Base-by-base conservation (phyloP, 768 basidiomycete species). In the Dendrothele bispora region DNA sequence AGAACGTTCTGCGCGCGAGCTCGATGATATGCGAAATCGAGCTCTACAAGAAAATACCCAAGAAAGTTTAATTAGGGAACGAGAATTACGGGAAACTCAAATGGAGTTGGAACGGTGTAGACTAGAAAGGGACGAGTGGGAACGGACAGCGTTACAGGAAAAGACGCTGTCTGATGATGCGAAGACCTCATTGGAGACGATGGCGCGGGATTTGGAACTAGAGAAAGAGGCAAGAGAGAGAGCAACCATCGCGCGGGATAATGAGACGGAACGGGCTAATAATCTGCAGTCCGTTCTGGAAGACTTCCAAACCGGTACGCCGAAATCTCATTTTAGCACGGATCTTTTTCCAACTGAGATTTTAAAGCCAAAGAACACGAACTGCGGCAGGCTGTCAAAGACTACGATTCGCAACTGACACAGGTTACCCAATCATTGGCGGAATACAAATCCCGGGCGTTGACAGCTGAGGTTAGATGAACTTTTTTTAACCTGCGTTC, bases 231-330 rank as follows among this genome's bases (percentile, higher is more conserved):
- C 73, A 27, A 68, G 82, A 55, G 75, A 80, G 57, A 70, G 77
- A 54, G 82, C 84, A 15, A 60, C 64, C 25, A 71, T 59, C 0
- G 80, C 83, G 52, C 70, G 92, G 32, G 84, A 84, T 51, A 64
- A 70, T 17, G 90, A 91, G 55, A 73, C 73, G 52, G 85, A 91
- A 69, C 88, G 86, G 58, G 80, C 84, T 4, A 72, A 67, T 6
- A 98, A 98, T 67, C 64, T 99, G 49, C 91, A 98, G 63, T 86
- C 88, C 3, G 97, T 99, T 3, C 69, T 99, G 57, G 86, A 91
- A 60, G 97, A 98, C 67, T 99, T 98, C 69, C 93, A 98, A 69
- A 75, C 84, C 44, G 87, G 95, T 95, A 56, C 49, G 87, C 70
- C 3, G 22, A 35, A 39, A 46, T 44, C 24, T 32, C 28, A 18